Percentiles rank a stretch among this genome's conserved stretches.
Evolutionary conservation across 2,329 filamentous ascomycete species (phyloP).

Genomic region (Seiridium cupressi): DNA sequence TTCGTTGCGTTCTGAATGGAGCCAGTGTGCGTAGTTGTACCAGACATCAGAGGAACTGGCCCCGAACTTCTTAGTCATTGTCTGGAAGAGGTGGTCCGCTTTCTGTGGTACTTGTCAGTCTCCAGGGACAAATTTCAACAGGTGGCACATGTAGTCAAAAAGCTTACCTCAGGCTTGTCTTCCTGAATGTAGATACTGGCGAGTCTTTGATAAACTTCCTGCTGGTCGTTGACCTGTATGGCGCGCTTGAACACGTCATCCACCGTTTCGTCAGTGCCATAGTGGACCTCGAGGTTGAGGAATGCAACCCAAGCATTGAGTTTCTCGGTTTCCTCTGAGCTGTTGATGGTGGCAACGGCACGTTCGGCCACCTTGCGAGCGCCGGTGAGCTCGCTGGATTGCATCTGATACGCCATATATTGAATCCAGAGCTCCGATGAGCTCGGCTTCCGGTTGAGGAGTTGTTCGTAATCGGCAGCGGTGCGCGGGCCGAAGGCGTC

Average conservation of each 20-base stretch:
- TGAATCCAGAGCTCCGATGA: constrained; percentile 92
- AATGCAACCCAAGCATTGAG: constrained; percentile 93
- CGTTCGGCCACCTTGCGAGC: constrained; percentile 88
- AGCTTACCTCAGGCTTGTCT: constrained; percentile 74
- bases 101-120: constrained; percentile 53
- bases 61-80: constrained; percentile 85
- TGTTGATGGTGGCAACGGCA: constrained; percentile 86
- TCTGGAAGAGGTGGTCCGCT: constrained; percentile 84
- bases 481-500: constrained; percentile 87
- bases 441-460: constrained; percentile 88
- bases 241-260: constrained; percentile 89
- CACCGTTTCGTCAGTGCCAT: constrained; percentile 77
- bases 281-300: constrained; percentile 90
- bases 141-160: neutral
- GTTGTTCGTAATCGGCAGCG: constrained; percentile 87
- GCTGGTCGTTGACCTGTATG: constrained; percentile 88
- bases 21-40: constrained; percentile 92
- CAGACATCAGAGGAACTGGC: constrained; percentile 77
- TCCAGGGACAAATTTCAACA: neutral
- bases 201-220: constrained; percentile 85
- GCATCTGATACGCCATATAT: constrained; percentile 98
- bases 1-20: constrained; percentile 70
- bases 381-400: constrained; percentile 83
- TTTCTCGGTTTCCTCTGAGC: constrained; percentile 88
- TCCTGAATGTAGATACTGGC: constrained; percentile 95